These are phyloP conservation scores for Penicillium cataractarum DNA, from an alignment of 495 filamentous ascomycete genomes.

Conservation along the genomic window DNA sequence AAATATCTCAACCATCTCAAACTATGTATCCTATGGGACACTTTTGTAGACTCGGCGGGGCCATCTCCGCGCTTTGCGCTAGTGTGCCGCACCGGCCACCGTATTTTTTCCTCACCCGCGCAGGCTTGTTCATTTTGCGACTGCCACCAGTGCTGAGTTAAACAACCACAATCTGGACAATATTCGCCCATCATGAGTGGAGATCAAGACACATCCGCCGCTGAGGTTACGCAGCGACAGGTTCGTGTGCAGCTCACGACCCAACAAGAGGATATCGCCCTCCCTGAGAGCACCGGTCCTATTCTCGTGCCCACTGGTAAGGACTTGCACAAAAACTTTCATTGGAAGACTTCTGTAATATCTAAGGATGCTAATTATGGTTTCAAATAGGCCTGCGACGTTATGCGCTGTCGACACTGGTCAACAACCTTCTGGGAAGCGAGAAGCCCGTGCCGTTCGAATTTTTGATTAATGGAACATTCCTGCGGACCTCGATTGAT, in stretches of 20 bases:
- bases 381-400: conserved; percentile 70
- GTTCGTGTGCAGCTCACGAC: conserved; percentile 65
- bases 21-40: neutral
- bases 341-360: neutral
- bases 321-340: conserved; percentile 22
- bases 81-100: conserved; percentile 49
- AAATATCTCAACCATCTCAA: neutral
- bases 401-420: conserved; percentile 87
- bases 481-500: conserved; percentile 84
- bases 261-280: conserved; percentile 59
- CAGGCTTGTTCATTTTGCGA: conserved; percentile 38
- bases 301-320: conserved; percentile 69
- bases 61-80: conserved; percentile 47
- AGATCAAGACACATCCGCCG: conserved; percentile 28
- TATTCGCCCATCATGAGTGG: conserved; percentile 37
- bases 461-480: conserved; percentile 90
- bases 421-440: conserved; percentile 86
- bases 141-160: conserved; percentile 28
- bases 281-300: conserved; percentile 63
- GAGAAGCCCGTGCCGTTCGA: conserved; percentile 87
- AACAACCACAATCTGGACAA: conserved; percentile 16
- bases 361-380: conserved; percentile 17
- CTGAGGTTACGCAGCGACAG: conserved; percentile 49
- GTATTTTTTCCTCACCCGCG: conserved; percentile 50
- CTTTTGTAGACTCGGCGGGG: conserved; percentile 27